Evolutionary conservation across 257 asterid genomes (phyloP).

Genomic region (Anisodus tanguticus): DNA sequence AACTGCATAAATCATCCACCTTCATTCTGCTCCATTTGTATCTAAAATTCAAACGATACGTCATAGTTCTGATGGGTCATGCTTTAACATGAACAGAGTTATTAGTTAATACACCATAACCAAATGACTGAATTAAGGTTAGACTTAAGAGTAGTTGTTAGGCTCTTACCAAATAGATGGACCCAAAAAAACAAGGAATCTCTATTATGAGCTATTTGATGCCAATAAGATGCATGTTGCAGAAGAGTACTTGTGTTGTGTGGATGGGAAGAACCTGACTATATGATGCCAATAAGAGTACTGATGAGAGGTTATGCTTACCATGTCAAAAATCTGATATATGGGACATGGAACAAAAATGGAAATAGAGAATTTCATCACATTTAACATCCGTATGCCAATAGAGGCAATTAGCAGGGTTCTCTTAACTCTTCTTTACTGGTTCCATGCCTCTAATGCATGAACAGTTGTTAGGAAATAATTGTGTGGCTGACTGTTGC

Average conservation of each 20-base stretch:
- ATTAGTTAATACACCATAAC: neutral
- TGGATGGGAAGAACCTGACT: constrained; percentile 1
- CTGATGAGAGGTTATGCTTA: neutral
- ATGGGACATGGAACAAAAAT: neutral
- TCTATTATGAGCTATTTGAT: neutral
- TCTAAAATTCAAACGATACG: neutral
- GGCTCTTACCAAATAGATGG: constrained; percentile 13
- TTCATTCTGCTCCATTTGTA: neutral
- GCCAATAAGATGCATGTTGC: constrained; percentile 9
- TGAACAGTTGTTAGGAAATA: neutral
- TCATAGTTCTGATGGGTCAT: neutral
- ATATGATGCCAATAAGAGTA: neutral
- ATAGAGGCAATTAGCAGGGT: constrained; percentile 27
- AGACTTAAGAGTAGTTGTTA: neutral
- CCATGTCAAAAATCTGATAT: constrained; percentile 11
- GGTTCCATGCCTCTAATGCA: constrained; percentile 19
- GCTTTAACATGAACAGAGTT: neutral
- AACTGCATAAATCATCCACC: neutral
- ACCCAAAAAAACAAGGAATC: neutral
- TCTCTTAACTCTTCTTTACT: neutral
- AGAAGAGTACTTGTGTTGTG: constrained; percentile 15
- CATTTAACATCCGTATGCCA: constrained; percentile 12
- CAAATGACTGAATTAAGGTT: neutral
- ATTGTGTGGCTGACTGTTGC: constrained; percentile 13
- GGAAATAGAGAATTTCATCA: constrained; percentile 23